phyloP scores from a whole-genome alignment of 1,284 basidiomycete species.

The Anthracocystis setariae region DNA sequence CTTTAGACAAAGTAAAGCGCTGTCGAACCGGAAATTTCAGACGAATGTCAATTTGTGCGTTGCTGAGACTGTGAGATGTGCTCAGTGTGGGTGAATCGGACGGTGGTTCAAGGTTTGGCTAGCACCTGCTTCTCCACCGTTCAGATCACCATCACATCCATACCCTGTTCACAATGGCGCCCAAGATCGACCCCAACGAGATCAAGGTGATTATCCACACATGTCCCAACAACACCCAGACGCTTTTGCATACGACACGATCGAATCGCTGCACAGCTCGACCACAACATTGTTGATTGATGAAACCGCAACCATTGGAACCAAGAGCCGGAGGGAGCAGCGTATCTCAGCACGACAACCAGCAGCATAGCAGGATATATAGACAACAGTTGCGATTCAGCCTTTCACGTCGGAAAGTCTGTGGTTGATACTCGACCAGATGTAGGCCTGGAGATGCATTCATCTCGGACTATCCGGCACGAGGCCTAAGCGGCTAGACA shows the following conservation, averaged over 20 bases:
- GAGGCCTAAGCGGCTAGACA: too few relatives aligned
- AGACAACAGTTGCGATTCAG: too few relatives aligned
- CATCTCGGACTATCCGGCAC: too few relatives aligned
- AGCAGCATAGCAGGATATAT: too few relatives aligned
- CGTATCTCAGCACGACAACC: too few relatives aligned
- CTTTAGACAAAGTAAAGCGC: background rate
- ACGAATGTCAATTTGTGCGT: background rate
- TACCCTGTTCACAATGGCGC: constrained; percentile 60
- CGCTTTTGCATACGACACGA: constrained; percentile 6
- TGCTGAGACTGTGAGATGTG: background rate
- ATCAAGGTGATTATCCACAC: constrained; percentile 73
- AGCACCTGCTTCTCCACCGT: constrained; percentile 24
- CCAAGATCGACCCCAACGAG: constrained; percentile 81
- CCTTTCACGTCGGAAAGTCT: too few relatives aligned
- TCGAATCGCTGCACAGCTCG: constrained; percentile 24
- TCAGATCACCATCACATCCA: constrained; percentile 44
- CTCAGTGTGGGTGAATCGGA: background rate
- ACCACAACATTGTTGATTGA: constrained; percentile 3
- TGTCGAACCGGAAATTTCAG: background rate
- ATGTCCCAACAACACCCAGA: background rate
- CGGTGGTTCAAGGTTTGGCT: constrained; percentile 7
- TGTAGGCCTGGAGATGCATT: too few relatives aligned
- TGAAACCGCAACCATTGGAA: background rate
- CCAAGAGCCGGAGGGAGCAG: too few relatives aligned
- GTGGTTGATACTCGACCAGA: too few relatives aligned